A percentile compares a stretch with the other conserved stretches of the same genome.
phyloP scores from a whole-genome alignment of 176 grass and related monocot species.

The Carex parvula region DNA sequence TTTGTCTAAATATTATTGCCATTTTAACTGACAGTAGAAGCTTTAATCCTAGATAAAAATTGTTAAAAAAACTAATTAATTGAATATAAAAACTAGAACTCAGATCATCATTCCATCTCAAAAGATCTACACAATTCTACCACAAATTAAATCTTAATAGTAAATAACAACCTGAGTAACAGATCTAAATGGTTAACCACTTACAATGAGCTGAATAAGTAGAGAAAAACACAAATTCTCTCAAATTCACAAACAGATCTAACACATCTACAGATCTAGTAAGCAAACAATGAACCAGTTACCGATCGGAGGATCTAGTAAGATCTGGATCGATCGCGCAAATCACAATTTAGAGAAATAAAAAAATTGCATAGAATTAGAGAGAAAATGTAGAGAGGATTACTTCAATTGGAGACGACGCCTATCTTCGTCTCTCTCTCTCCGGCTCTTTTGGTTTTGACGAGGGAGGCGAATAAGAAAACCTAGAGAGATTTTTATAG shows the following conservation, averaged over 20 bases:
- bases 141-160: background rate
- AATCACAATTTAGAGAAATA: background rate
- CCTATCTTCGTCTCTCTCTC: background rate
- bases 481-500: slow-evolving; percentile 3
- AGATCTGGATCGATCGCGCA: background rate
- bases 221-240: background rate
- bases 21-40: background rate
- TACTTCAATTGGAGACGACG: background rate
- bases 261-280: slow-evolving; percentile 8
- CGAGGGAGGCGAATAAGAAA: background rate
- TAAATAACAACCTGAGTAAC: background rate
- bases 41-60: background rate
- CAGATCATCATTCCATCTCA: background rate
- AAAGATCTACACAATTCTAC: background rate
- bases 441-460: background rate
- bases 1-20: background rate
- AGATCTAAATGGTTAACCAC: background rate
- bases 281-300: background rate
- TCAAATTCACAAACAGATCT: slow-evolving; percentile 9
- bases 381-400: background rate
- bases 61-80: background rate
- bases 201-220: background rate
- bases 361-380: background rate
- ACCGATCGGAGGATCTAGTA: background rate
- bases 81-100: background rate